Evolutionary conservation across 208 protist genomes (phyloP).

Genomic region (Herpetomonas samuelpessoai): DNA sequence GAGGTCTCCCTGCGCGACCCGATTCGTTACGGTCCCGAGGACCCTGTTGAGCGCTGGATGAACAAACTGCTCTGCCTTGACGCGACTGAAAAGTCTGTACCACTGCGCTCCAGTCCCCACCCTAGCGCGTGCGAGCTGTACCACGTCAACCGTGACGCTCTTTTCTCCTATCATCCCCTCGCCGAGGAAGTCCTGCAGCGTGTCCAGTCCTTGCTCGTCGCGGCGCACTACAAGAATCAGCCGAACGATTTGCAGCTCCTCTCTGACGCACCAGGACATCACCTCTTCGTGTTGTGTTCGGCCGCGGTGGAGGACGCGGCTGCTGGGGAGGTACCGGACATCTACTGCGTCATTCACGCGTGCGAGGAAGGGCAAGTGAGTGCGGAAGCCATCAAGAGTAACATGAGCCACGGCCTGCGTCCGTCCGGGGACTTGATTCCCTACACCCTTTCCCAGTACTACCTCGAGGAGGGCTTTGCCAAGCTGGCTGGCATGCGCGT

Average conservation of each 20-base stretch:
- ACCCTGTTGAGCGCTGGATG: slow-evolving; percentile 98
- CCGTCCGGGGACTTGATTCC: slow-evolving; percentile 99
- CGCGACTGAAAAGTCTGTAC: slow-evolving; percentile 57
- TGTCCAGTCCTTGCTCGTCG: slow-evolving; percentile 95
- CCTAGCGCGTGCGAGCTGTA: slow-evolving; percentile 97
- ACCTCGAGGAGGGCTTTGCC: slow-evolving; percentile 94
- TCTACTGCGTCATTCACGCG: slow-evolving; percentile 98
- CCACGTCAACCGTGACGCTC: slow-evolving; percentile 98
- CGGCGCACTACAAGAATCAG: slow-evolving; percentile 99
- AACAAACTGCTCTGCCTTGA: slow-evolving; percentile 98
- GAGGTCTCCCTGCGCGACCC: slow-evolving; percentile 96
- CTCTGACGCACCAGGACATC: slow-evolving; percentile 98
- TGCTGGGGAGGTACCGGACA: slow-evolving; percentile 85
- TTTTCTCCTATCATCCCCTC: slow-evolving; percentile 98
- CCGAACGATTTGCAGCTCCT: slow-evolving; percentile 99
- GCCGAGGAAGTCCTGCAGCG: slow-evolving; percentile 94
- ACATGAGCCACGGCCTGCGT: slow-evolving; percentile 87
- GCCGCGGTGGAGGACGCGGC: slow-evolving; percentile 29
- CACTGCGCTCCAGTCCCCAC: slow-evolving; percentile 79
- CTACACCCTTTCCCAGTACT: slow-evolving; percentile 98
- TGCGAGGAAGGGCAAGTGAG: slow-evolving; percentile 96
- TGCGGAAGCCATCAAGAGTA: slow-evolving; percentile 76
- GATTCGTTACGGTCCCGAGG: slow-evolving; percentile 96
- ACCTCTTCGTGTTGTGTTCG: slow-evolving; percentile 97
- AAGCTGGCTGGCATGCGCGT: slow-evolving; percentile 95